Evolutionary conservation across 257 asterid species (phyloP), one percentile per base, ranked within the genome.

Genomic region (Plantago ovata): DNA sequence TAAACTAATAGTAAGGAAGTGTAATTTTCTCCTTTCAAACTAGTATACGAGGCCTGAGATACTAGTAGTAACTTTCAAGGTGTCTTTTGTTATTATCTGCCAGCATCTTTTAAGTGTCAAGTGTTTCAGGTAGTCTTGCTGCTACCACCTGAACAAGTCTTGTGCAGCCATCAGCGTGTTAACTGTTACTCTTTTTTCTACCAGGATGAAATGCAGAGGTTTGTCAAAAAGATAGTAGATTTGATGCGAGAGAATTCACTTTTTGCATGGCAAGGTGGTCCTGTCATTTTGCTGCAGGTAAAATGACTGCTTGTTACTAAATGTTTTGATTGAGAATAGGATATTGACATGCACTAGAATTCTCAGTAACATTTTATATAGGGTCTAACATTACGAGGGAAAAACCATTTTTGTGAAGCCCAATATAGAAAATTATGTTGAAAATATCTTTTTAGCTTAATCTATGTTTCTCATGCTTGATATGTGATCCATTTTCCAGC

Each of bases 251-350:
- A 74, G 49, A 87, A 83, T 71, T 78, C 82, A 20, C 96, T 91
- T 65, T 87, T 85, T 76, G 81, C 90, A 9, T 91, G 96, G 96
- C 96, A 91, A 80, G 96, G 98, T 67, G 96, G 98, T 66, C 98
- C 98, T 20, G 74, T 91, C 71, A 85, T 91, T 67, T 45, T 87
- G 79, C 53, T 83, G 82, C 96, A 87, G 98, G 96, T 91, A 51
- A 60, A 62, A 60, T 33, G 48, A 55, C 46, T 54, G 49, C 49
- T 49, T 61, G 66, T 66, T 22, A 69, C 59, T 42, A 52, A 57
- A 53, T 58, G 51, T 69, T 33, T 54, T 59, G 23, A 57, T 45
- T 24, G 42, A 53, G 38, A 63, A 32, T 48, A 10, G 36, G 20
- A 41, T 39, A 40, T 3, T 10, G 9, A 19, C 32, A 11, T 19